phyloP scores from a whole-genome alignment of 2,329 filamentous ascomycete species.

The Diaporthe vaccinii region DNA sequence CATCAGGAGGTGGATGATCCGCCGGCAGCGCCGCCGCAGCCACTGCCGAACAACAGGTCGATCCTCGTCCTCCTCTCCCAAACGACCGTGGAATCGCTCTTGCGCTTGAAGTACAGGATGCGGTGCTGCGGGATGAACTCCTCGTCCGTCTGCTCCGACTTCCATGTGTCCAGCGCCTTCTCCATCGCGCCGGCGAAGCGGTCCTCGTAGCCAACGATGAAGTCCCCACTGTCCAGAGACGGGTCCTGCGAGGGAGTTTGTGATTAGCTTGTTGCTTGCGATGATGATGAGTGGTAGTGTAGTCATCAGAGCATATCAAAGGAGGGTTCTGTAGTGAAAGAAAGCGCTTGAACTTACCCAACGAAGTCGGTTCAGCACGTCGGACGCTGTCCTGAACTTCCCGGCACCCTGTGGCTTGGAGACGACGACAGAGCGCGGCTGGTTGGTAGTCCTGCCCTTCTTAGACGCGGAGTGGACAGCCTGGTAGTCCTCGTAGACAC shows the following conservation, averaged over 20 bases:
- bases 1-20: not conserved
- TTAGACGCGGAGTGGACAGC: conserved; percentile 33
- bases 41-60: conserved; percentile 70
- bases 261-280: not conserved
- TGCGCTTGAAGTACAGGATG: conserved; percentile 72
- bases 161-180: conserved; percentile 68
- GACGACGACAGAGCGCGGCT: conserved; percentile 37
- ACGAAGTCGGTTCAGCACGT: conserved; percentile 71
- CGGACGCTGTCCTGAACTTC: conserved; percentile 69
- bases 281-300: not conserved
- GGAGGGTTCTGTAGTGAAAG: not conserved
- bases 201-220: conserved; percentile 73
- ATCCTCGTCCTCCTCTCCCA: conserved; percentile 69
- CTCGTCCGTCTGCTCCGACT: conserved; percentile 72
- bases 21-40: conserved; percentile 50
- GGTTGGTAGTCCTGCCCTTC: conserved; percentile 43
- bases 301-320: too few species aligned
- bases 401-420: conserved; percentile 51
- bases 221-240: conserved; percentile 64
- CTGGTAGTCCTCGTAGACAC: conserved; percentile 32
- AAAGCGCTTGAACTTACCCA: conserved; percentile 62
- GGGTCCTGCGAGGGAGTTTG: not conserved
- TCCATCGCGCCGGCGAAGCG: conserved; percentile 69
- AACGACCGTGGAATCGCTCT: conserved; percentile 63
- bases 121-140: conserved; percentile 77